Percentiles rank a stretch among this genome's conserved stretches.
These are phyloP conservation scores for Pouteria campechiana DNA, from an alignment of 179 eudicot species.

Conservation along the genomic window DNA sequence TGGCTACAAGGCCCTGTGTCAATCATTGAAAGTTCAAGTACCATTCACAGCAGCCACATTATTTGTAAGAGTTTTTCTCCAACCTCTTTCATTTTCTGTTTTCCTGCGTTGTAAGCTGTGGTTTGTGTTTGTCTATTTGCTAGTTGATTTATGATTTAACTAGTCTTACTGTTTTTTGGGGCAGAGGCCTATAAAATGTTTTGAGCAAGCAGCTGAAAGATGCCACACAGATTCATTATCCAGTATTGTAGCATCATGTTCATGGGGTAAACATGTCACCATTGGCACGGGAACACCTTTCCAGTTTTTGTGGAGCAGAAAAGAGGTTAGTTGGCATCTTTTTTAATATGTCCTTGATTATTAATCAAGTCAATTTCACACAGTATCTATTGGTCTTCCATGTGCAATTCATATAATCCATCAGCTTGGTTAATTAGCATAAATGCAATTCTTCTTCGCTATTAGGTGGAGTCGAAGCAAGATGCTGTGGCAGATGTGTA, in stretches of 20 bases:
- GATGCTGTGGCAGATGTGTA: slow-evolving; percentile 49
- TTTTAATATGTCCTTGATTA: neutral
- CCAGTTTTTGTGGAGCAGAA: slow-evolving; percentile 69
- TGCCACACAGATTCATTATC: slow-evolving; percentile 71
- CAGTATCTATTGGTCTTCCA: no score
- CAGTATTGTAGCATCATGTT: slow-evolving; percentile 89
- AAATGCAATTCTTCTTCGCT: neutral
- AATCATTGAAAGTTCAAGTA: slow-evolving; percentile 61
- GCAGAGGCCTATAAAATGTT: slow-evolving; percentile 90
- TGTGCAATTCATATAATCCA: no score
- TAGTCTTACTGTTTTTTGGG: neutral
- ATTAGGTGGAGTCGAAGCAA: slow-evolving; percentile 36
- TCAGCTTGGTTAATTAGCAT: no score
- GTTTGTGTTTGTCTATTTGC: neutral
- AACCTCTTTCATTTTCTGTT: neutral
- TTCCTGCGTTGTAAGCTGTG: no score
- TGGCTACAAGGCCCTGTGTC: slow-evolving; percentile 74
- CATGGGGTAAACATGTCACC: slow-evolving; percentile 97
- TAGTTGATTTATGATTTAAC: neutral
- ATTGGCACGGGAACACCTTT: slow-evolving; percentile 89
- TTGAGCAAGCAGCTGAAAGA: slow-evolving; percentile 91
- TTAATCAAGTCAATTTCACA: no score
- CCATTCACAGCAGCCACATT: slow-evolving; percentile 93
- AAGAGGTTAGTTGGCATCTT: slow-evolving; percentile 71
- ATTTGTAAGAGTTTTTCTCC: slow-evolving; percentile 47